Base-by-base conservation (phyloP, 2,329 filamentous ascomycete species). In the Eutypa lata region DNA sequence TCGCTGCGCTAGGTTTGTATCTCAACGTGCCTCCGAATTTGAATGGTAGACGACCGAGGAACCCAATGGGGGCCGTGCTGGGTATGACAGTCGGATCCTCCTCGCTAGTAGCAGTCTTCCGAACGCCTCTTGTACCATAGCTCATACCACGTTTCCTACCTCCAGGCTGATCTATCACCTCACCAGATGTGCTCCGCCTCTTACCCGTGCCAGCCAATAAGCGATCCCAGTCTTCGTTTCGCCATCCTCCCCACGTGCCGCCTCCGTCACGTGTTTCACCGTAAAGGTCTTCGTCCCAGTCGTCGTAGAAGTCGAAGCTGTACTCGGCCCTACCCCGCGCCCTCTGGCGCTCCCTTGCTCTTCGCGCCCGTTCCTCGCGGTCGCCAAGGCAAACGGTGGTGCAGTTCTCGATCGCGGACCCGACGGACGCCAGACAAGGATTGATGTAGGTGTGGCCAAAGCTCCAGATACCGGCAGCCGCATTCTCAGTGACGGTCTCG, bases 301-400 rank as follows among this genome's bases (percentile, higher is more conserved):
- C 93, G 71, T 97, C 93, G 74, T 97, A 97, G 69, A 97, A 97
- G 70, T 97, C 93, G 68, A 97, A 97, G 65, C 84, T 92, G 63
- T 89, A 83, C 71, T 97, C 92, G 26, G 91, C 89, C 49, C 84
- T 72, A 2, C 83, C 84, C 55, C 74, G 72, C 22, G 76, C 74
- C 8, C 80, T 75, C 19, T 81, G 80, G 44, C 88, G 82, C 63
- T 91, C 85, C 56, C 87, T 78, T 45, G 77, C 73, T 52, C 90
- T 84, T 28, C 89, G 84, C 47, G 84, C 76, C 53, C 89, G 85
- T 66, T 93, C 89, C 61, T 92, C 88, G 51, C 83, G 83, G 64
- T 84, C 84, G 50, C 89, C 88, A 35, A 86, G 71, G 60, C 90
- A 90, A 50, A 86, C 83, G 13, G 84, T 78, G 44, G 87, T 85